Conservation (phyloP, 2,329 filamentous ascomycete species). For the Penicillium sp. region DNA sequence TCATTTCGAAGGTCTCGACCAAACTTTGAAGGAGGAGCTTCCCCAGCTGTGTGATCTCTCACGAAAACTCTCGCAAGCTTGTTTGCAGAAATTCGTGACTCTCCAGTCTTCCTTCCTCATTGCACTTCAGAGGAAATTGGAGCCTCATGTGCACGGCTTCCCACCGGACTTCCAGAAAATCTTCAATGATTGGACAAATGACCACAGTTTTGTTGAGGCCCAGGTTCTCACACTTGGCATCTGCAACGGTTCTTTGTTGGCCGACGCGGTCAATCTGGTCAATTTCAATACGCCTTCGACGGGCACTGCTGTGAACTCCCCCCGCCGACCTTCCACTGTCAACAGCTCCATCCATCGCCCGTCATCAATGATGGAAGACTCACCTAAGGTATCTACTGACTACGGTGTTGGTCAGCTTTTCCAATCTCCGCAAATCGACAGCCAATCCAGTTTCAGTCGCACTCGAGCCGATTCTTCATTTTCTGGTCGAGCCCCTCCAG, state of each 20-base stretch:
- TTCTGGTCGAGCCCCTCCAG: constrained; percentile 55
- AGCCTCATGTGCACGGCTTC: constrained; percentile 70
- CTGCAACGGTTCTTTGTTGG: constrained; percentile 71
- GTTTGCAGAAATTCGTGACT: constrained; percentile 79
- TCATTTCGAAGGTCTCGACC: constrained; percentile 88
- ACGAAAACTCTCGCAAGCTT: constrained; percentile 80
- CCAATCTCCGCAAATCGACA: constrained; percentile 58
- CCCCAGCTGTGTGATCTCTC: constrained; percentile 82
- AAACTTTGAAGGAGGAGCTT: constrained; percentile 89
- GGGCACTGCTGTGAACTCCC: constrained; percentile 42
- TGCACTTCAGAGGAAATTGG: constrained; percentile 83
- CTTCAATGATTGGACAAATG: constrained; percentile 74
- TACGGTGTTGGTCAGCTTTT: constrained; percentile 70
- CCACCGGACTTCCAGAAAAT: constrained; percentile 74
- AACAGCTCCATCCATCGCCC: constrained; percentile 61
- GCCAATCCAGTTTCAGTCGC: constrained; percentile 43
- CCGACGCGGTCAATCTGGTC: constrained; percentile 63
- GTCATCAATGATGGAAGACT: constrained; percentile 66
- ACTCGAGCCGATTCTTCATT: constrained; percentile 61
- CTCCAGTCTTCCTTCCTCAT: constrained; percentile 83
- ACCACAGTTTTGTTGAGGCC: constrained; percentile 77
- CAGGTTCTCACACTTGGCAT: constrained; percentile 73
- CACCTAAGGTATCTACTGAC: constrained; percentile 68
- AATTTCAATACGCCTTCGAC: constrained; percentile 61
- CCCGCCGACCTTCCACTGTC: constrained; percentile 55